phyloP scores from a whole-genome alignment of 2,329 filamentous ascomycete genomes.

The Botrytis squamosa region DNA sequence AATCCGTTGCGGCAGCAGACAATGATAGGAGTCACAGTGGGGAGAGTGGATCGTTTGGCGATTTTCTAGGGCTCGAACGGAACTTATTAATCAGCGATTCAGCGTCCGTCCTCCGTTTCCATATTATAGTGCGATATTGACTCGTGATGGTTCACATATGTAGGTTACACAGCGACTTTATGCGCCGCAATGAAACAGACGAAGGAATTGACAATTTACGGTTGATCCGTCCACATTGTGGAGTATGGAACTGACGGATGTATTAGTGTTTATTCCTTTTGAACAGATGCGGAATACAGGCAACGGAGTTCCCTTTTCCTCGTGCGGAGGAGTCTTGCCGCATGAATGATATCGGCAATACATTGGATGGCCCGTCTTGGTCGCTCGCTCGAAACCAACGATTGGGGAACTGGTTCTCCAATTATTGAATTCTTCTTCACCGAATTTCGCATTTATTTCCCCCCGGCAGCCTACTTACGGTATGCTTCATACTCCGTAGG shows the following conservation, averaged over 20 bases:
- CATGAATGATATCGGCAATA: background rate
- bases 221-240: background rate
- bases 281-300: background rate
- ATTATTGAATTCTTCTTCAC: background rate
- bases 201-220: background rate
- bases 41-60: background rate
- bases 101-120: background rate
- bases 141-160: background rate
- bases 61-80: background rate
- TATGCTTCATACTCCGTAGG: background rate
- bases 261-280: background rate
- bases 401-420: background rate
- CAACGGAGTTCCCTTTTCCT: conserved; percentile 4
- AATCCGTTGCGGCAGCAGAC: background rate
- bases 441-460: background rate
- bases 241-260: background rate
- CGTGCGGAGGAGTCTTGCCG: conserved; percentile 1
- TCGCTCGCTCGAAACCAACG: background rate
- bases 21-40: conserved; percentile 8
- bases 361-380: conserved; percentile 1
- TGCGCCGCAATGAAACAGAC: conserved; percentile 3
- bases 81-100: background rate
- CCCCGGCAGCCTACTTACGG: background rate
- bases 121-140: conserved; percentile 1
- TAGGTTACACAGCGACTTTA: background rate